Base-by-base conservation (phyloP, 169 alveolate genomes). In the Babesia caballi region DNA sequence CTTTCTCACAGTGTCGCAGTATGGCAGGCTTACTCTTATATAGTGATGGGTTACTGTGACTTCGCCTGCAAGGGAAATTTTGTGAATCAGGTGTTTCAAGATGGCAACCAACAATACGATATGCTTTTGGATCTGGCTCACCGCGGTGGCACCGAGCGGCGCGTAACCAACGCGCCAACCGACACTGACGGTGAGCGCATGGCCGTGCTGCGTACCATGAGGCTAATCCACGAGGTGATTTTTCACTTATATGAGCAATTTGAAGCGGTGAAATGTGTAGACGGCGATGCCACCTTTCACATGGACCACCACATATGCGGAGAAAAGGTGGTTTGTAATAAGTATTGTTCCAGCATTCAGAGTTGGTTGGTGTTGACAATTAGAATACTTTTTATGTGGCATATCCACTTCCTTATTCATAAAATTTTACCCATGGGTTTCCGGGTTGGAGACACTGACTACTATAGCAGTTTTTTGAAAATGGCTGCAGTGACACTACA, bases 381-480 rank as follows among this genome's bases (percentile, higher is more conserved):
- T 0, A 11, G 82, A 7, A 44, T 36, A 28, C 28, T 71, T 9
- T 59, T 71, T 30, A 56, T 71, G 14, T 58, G 61, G 44, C 72
- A 71, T 35, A 0, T 71, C 7, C 36, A 71, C 44, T 71, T 61
- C 56, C 61, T 30, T 68, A 56, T 2, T 51, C 1, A 8, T 14
- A 49, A 42, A 12, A 63, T 63, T 8, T 21, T 14, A 28, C 40
- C 17, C 3, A 32, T 40, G 53, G 73, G 73, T 3, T 27, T 41
- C 1, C 63, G 61, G 4, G 36, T 46, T 4, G 44, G 61, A 27
- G 82, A 71, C 23, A n/a, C 30, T 17, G 73, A 71, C 52, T 71
- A 71, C 41, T 71, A 58, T 41, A 35, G 42, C 25, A 15, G 52
- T 4, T 59, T 58, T 36, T 58, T 51, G 33, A 56, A 42, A 27